phyloP scores from a whole-genome alignment of 106 monocot species.

The Acanthochlamys bracteata region DNA sequence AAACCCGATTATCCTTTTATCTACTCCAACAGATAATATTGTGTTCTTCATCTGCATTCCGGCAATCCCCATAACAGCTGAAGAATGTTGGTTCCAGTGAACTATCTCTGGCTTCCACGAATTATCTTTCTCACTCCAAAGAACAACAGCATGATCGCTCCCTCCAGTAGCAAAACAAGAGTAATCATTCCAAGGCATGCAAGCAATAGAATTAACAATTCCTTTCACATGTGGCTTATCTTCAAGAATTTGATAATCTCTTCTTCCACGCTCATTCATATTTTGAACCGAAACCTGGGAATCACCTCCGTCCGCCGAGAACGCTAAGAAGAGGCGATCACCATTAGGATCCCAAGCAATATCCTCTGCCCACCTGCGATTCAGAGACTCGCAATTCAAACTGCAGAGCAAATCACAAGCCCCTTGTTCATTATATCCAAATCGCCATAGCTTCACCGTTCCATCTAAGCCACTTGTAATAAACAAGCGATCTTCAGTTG shows the following conservation, averaged over 20 bases:
- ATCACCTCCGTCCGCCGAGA: constrained; percentile 65
- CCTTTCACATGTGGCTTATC: constrained; percentile 71
- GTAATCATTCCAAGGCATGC: constrained; percentile 59
- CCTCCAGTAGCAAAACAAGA: constrained; percentile 76
- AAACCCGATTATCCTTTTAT: constrained; percentile 73
- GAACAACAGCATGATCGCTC: constrained; percentile 77
- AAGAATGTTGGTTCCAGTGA: constrained; percentile 64
- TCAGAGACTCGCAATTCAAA: constrained; percentile 57
- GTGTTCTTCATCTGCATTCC: constrained; percentile 61
- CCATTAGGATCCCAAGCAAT: constrained; percentile 86
- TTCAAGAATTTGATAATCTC: constrained; percentile 23
- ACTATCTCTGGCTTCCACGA: constrained; percentile 62
- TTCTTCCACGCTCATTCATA: constrained; percentile 39
- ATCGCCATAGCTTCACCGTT: constrained; percentile 56
- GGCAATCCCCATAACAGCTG: constrained; percentile 86
- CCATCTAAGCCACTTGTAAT: constrained; percentile 74
- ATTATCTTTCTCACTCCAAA: constrained; percentile 56
- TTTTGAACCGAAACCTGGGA: constrained; percentile 59
- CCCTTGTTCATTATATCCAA: constrained; percentile 37
- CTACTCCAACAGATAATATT: constrained; percentile 71
- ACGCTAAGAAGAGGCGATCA: constrained; percentile 48
- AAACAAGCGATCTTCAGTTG: constrained; percentile 44
- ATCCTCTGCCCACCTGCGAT: constrained; percentile 86
- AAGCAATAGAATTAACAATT: constrained; percentile 65
- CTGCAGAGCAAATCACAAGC: constrained; percentile 38